Evolutionary conservation across 1,284 basidiomycete genomes (phyloP), one percentile per base, ranked within the genome.

Genomic region (Boletus subluridellus): DNA sequence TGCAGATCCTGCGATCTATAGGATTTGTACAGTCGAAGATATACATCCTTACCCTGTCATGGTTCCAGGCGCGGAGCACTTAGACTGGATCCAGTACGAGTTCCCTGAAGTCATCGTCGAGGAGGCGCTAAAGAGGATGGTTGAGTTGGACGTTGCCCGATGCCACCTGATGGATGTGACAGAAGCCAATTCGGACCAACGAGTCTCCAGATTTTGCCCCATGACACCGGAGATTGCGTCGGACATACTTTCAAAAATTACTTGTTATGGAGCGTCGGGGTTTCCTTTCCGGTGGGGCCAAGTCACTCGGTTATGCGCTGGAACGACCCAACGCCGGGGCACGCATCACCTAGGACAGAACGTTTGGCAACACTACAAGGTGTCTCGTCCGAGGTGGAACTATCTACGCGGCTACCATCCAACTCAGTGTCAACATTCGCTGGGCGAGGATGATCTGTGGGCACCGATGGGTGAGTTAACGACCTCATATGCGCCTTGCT

Each of bases 31-130:
- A 11, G 46, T 68, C 5, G 61, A 67, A 12, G 21, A 52, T 7
- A 1, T 69, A 10, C 32, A 21, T 9, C 49, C 62, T 28, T 58
- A 59, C 39, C 54, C 68, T 30, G 59, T 67, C 34, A 21, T 58
- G 1, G 60, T 70, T 2, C 57, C 60, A 3, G 66, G 68, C 0
- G 55, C 60, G 2, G 56, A 55, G 1, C 70, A 21, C 21, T 21
- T 21, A 21, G 21, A 69, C 38, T 69, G 60, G 63, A 66, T 69
- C 21, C 70, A 71, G 34, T 42, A 41, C 6, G 70, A 72, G n/a
- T 61, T 57, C 30, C 67, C 67, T 0, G 61, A 62, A 14, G 58
- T 57, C 17, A 21, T 21, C 21, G 21, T 21, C 21, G 21, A 21
- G 21, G 21, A 21, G 21, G 62, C 66, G 12, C 24, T 70, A 35